A percentile compares a stretch with the other conserved stretches of the same genome.
Evolutionary conservation across 2,329 filamentous ascomycete genomes (phyloP).

Genomic region (Ascochyta rabiei): DNA sequence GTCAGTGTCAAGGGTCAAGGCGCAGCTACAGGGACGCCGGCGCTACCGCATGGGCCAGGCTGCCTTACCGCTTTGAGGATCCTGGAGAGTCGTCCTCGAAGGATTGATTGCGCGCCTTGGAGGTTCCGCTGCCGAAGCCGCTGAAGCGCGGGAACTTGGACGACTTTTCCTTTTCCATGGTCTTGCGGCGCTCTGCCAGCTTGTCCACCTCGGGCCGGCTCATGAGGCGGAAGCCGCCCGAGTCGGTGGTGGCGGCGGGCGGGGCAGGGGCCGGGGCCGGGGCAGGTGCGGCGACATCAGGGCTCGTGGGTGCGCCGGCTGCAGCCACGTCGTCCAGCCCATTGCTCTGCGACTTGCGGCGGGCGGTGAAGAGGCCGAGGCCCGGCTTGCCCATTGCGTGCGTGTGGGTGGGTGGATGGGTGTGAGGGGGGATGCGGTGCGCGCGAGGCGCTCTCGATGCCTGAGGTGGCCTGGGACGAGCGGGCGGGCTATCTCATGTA

Average conservation of each 20-base stretch:
- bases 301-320: slow-evolving; percentile 21
- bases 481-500: slow-evolving; percentile 27
- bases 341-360: slow-evolving; percentile 48
- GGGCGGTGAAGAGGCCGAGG: slow-evolving; percentile 40
- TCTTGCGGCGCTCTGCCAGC: slow-evolving; percentile 36
- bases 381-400: slow-evolving; percentile 40
- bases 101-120: slow-evolving; percentile 44
- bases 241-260: slow-evolving; percentile 27
- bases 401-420: slow-evolving; percentile 4
- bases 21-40: slow-evolving; percentile 27
- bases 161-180: slow-evolving; percentile 38
- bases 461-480: slow-evolving; percentile 26
- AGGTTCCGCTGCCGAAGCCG: slow-evolving; percentile 35
- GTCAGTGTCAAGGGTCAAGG: slow-evolving; percentile 26
- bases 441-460: slow-evolving; percentile 21
- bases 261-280: slow-evolving; percentile 10
- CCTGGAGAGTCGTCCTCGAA: slow-evolving; percentile 45
- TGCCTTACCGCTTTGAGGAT: slow-evolving; percentile 46
- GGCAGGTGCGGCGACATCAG: slow-evolving; percentile 18
- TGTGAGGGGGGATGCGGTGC: slow-evolving; percentile 4
- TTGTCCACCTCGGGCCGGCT: slow-evolving; percentile 40
- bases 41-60: slow-evolving; percentile 27
- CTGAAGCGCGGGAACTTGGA: slow-evolving; percentile 45
- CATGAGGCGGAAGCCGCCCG: slow-evolving; percentile 44
- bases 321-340: slow-evolving; percentile 37